A percentile compares a stretch with the other conserved stretches of the same genome.
Evolutionary conservation across 2,329 filamentous ascomycete species (phyloP).

Genomic region (Exophiala oligosperma): DNA sequence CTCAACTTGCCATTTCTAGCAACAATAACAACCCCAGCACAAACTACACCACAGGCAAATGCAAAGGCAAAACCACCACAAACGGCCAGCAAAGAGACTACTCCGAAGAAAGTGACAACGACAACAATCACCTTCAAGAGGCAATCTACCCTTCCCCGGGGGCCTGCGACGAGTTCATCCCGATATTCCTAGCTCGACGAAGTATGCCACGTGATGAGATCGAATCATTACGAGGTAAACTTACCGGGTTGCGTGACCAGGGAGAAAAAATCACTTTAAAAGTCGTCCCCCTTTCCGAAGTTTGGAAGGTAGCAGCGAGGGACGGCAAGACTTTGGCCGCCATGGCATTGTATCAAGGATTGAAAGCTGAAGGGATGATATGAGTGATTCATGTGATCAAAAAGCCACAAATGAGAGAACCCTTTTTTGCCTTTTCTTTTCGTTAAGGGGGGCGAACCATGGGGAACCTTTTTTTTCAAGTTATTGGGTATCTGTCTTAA

Average conservation of each 20-base stretch:
- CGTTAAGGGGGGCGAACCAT: no score
- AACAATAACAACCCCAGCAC: no score
- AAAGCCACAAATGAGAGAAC: not conserved
- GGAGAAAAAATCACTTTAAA: slow-evolving; percentile 62
- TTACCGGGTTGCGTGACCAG: slow-evolving; percentile 54
- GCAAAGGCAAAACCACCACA: not conserved
- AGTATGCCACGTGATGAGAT: slow-evolving; percentile 50
- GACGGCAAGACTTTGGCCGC: slow-evolving; percentile 60
- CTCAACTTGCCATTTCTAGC: slow-evolving; percentile 42
- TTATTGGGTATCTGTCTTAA: no score
- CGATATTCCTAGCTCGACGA: slow-evolving; percentile 58
- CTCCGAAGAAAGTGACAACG: not conserved
- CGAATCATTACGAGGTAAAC: slow-evolving; percentile 51
- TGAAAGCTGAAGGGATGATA: slow-evolving; percentile 15
- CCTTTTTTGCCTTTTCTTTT: no score
- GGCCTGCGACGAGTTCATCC: slow-evolving; percentile 60
- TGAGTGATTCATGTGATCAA: slow-evolving; percentile 1
- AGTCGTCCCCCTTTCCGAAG: slow-evolving; percentile 49
- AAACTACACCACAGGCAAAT: no score
- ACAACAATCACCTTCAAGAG: slow-evolving; percentile 41
- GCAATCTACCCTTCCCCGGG: slow-evolving; percentile 57
- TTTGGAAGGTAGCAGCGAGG: slow-evolving; percentile 56
- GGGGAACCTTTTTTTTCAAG: not conserved
- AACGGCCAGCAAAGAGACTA: slow-evolving; percentile 28
- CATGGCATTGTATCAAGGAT: slow-evolving; percentile 51